Evolutionary conservation across 2,329 filamentous ascomycete species (phyloP), one percentile per base, ranked within the genome.

Genomic region (Aspergillus felis): DNA sequence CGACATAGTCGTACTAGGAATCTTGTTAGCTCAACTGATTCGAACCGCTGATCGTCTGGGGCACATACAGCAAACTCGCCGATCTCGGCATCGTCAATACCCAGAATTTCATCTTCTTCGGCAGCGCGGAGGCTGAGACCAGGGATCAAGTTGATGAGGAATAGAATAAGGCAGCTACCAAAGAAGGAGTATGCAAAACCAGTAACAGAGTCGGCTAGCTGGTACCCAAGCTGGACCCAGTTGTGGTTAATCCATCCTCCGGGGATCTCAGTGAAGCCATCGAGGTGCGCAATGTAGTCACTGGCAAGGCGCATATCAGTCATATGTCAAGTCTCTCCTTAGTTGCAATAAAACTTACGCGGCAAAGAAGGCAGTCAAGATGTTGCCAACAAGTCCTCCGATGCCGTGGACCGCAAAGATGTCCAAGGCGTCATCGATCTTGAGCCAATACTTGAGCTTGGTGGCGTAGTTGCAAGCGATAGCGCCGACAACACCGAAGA

Each of bases 31-130:
- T 35, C 24, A 44, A 24, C 14, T 20, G 2, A 9, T 41, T 5
- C n/a, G 41, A 29, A 2, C 9, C 8, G 22, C 25, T 46, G 22
- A 24, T 44, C 3, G 5, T 32, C 54, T 28, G 17, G 25, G 12
- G 47, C 55, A 79, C 81, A 72, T 79, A 83, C 82, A n/a, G 91
- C 92, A 72, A 94, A 96, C 78, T 96, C 92, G 72, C 92, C 92
- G 68, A 96, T 90, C 76, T 96, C 91, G 25, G 89, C 87, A 67
- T 96, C 92, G 68, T 96, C 91, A 59, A 95, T 92, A 64, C 91
- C 91, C 46, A 91, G 79, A 53, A 92, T 86, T 74, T 96, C 91
- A 41, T 90, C 88, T 61, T 94, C 88, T 65, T 91, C 87, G 14
- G 79, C 82, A 0, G 87, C 87, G 51, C 91, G 89, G 48, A 96